A percentile compares a stretch with the other conserved stretches of the same genome.
These are phyloP conservation scores for Russula lepida DNA, from an alignment of 768 basidiomycete genomes.

Conservation along the genomic window DNA sequence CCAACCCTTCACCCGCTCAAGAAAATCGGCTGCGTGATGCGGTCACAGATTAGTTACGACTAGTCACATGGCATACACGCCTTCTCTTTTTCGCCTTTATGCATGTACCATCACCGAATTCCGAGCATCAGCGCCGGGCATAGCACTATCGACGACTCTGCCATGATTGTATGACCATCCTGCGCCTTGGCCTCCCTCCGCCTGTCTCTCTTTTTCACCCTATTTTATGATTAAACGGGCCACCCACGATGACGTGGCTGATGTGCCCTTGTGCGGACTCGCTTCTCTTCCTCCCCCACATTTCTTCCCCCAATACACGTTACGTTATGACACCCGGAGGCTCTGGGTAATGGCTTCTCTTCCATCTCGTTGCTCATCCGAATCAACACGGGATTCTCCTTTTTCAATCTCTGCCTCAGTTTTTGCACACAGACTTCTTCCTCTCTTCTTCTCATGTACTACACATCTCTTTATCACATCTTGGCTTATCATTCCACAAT, in stretches of 20 bases:
- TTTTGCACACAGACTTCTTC: not conserved
- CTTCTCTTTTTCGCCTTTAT: not conserved
- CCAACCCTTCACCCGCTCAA: not conserved
- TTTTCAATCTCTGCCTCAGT: not conserved
- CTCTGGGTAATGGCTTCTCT: not conserved
- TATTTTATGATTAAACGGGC: constrained; percentile 19
- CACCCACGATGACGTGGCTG: constrained; percentile 13
- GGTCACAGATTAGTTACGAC: constrained; percentile 1
- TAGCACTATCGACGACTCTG: constrained; percentile 8
- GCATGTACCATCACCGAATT: constrained; percentile 6
- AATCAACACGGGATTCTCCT: not conserved
- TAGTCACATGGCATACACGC: not conserved
- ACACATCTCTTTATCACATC: constrained; percentile 2
- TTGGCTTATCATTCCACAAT: not conserved
- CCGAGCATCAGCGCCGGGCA: constrained; percentile 1
- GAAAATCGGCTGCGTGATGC: constrained; percentile 11
- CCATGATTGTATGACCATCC: constrained; percentile 17
- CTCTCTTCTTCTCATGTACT: constrained; percentile 1
- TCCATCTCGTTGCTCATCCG: not conserved
- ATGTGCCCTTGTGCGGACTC: constrained; percentile 12
- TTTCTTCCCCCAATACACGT: not conserved
- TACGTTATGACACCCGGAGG: not conserved
- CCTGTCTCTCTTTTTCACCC: not conserved
- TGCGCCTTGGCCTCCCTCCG: not conserved
- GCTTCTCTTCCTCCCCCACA: not conserved